Conservation (phyloP, 2,329 filamentous ascomycete genomes). For the Microcyclosporella mali region DNA sequence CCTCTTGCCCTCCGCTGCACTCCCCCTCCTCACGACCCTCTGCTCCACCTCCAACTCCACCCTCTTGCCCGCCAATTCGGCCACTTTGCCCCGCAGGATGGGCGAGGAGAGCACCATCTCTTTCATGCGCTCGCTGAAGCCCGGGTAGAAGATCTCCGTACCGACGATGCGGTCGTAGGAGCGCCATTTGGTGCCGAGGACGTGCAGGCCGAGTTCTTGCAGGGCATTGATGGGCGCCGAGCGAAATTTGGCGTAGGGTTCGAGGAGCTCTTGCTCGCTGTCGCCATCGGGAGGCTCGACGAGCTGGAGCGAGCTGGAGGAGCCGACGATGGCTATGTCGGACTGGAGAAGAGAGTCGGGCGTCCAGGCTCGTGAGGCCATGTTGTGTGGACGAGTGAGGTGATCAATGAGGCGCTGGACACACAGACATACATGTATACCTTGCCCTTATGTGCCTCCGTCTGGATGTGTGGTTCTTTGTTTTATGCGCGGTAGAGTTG, state of each 20-base stretch:
- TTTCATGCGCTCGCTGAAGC: slow-evolving; percentile 89
- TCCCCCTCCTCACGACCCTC: slow-evolving; percentile 53
- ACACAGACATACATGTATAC: too few species aligned
- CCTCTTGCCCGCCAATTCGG: slow-evolving; percentile 67
- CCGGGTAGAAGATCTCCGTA: slow-evolving; percentile 86
- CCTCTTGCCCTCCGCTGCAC: slow-evolving; percentile 34
- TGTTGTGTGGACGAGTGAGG: neutral
- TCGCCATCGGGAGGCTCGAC: slow-evolving; percentile 38
- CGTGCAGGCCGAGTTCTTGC: slow-evolving; percentile 85
- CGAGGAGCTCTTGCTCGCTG: slow-evolving; percentile 64
- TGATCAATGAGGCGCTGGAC: too few species aligned
- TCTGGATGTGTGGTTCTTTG: too few species aligned
- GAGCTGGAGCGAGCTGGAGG: slow-evolving; percentile 40
- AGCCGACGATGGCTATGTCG: slow-evolving; percentile 43
- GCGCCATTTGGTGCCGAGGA: slow-evolving; percentile 90
- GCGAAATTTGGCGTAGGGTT: slow-evolving; percentile 82
- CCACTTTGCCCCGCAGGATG: slow-evolving; percentile 67
- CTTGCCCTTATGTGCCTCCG: too few species aligned
- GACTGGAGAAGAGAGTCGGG: slow-evolving; percentile 14
- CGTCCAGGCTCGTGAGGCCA: neutral
- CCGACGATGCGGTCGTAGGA: slow-evolving; percentile 87
- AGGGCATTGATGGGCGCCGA: slow-evolving; percentile 70
- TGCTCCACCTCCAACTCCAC: slow-evolving; percentile 71
- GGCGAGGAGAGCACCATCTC: slow-evolving; percentile 66
- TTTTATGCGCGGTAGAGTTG: too few species aligned